Percentiles rank a stretch among this genome's conserved stretches.
These are phyloP conservation scores for Calonectria leucothoes DNA, from an alignment of 2,329 filamentous ascomycete species.

Conservation along the genomic window DNA sequence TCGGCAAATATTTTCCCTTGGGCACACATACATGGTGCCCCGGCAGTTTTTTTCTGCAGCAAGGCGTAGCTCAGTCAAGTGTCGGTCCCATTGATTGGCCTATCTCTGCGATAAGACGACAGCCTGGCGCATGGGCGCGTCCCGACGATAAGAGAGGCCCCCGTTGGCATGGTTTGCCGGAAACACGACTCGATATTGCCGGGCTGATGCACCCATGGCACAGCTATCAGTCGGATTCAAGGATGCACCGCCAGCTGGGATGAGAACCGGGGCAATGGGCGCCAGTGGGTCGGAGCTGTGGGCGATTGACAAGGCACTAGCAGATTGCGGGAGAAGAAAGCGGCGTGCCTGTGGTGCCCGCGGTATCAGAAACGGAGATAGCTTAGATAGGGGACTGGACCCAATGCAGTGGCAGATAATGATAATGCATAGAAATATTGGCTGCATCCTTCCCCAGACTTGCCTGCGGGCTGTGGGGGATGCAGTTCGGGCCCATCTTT, in stretches of 20 bases:
- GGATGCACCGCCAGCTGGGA: neutral
- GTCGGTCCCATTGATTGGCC: neutral
- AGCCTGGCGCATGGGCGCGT: neutral
- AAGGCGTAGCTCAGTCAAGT: neutral
- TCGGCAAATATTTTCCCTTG: neutral
- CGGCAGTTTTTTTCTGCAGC: neutral
- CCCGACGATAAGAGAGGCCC: neutral
- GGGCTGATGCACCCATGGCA: neutral
- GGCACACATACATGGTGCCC: neutral
- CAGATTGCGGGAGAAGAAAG: neutral
- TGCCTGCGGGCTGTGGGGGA: neutral
- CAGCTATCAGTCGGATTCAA: slow-evolving; percentile 6
- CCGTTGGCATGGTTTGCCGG: neutral
- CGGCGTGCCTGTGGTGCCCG: neutral
- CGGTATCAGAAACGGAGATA: slow-evolving; percentile 14
- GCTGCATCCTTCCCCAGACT: slow-evolving; percentile 8
- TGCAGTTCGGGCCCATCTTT: neutral
- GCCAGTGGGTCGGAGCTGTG: neutral
- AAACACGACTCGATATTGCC: slow-evolving; percentile 7
- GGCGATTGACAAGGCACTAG: neutral
- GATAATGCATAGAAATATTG: slow-evolving; percentile 20
- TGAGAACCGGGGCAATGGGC: neutral
- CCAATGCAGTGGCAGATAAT: slow-evolving; percentile 12
- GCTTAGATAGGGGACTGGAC: slow-evolving; percentile 13
- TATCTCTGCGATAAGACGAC: slow-evolving; percentile 5